Evolutionary conservation across 148 eudicot genomes (phyloP), one percentile per base, ranked within the genome.

Genomic region (Heliamphora exappendiculata): DNA sequence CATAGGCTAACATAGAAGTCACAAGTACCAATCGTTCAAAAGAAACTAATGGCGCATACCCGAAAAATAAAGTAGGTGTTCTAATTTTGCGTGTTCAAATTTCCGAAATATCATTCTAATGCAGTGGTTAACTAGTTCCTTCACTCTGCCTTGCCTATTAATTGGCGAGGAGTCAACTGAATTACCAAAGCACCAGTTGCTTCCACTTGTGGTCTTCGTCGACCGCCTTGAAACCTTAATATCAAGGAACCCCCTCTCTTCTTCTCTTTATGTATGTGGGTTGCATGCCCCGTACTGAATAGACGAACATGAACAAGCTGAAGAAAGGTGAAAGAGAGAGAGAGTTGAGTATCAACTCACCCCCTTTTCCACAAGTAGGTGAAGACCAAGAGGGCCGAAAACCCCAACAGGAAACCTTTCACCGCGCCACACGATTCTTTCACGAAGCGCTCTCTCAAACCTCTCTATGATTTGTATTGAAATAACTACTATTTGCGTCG

Each of bases 1-100:
- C 91, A 41, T 80, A 83, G 79, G 72, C 73, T 50, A 86, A 84
- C 24, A 59, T 76, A 80, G 85, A 84, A 75, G 80, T 81, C 34
- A 78, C 70, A 76, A 76, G 78, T 73, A 75, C 47, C 37, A 75
- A 70, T 65, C 72, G 44, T 26, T 79, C 75, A 63, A 66, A 78
- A 60, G 79, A 79, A 73, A 81, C 59, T 20, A 69, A 68, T 45
- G 72, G 79, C 42, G 51, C 64, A 37, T 73, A 66, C 80, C 81
- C 53, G 65, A 64, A 73, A 20, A 34, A 55, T 42, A 75, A 74
- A 70, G 86, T 82, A 77, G 51, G 87, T 47, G 47, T 39, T 12
- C 5, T 44, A 44, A 14, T 24, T 26, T 49, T 77, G 16, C 0
- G 22, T 11, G 60, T 24, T 55, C 39, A 47, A 12, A 19, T 34